These are phyloP conservation scores for Colletotrichum aenigma DNA, from an alignment of 2,329 filamentous ascomycete genomes.

Conservation along the genomic window DNA sequence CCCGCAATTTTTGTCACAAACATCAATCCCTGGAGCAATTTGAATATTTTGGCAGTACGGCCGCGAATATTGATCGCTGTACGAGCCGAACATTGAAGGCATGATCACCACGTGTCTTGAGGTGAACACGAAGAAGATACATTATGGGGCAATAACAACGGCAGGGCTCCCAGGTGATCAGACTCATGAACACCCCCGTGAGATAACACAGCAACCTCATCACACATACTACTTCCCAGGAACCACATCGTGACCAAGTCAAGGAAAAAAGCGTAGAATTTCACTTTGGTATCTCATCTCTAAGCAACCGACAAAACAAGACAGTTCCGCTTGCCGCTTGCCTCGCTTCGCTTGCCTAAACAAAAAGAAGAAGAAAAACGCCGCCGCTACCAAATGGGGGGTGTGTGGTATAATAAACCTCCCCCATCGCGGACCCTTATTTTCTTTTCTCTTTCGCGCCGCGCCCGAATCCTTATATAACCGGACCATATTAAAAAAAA, in stretches of 20 bases:
- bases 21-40: no score
- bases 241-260: no score
- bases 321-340: not conserved
- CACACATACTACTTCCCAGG: no score
- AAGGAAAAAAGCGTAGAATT: not conserved
- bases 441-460: not conserved
- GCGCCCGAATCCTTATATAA: not conserved
- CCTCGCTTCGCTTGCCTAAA: not conserved
- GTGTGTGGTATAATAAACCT: not conserved
- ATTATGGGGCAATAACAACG: no score
- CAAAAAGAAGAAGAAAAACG: not conserved
- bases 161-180: no score
- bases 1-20: no score
- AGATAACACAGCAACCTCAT: not conserved
- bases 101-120: no score
- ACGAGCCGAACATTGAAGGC: no score
- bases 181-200: no score
- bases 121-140: no score
- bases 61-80: no score
- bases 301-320: not conserved
- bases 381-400: not conserved
- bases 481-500: not conserved
- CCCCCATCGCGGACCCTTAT: not conserved
- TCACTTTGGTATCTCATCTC: conserved; percentile 13
- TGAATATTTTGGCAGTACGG: no score